A percentile compares a stretch with the other conserved stretches of the same genome.
Evolutionary conservation across 2,329 filamentous ascomycete genomes (phyloP).

Genomic region (Pseudogymnoascus sp.): DNA sequence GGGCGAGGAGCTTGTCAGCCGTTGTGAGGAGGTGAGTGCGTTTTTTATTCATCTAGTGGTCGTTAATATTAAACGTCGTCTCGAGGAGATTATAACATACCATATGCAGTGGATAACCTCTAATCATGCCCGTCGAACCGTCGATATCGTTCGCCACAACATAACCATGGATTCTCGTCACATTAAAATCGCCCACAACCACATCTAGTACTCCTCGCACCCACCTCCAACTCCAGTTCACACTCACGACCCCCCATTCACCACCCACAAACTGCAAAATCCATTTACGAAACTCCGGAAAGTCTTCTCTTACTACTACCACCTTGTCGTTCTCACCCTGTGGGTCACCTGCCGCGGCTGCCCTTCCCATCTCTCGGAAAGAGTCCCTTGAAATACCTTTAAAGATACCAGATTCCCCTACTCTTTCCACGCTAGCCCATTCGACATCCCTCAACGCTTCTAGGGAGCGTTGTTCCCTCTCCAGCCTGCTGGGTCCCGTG

Average conservation of each 20-base stretch:
- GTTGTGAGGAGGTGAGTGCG: conserved; percentile 15
- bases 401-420: conserved; percentile 23
- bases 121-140: background rate
- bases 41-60: conserved; percentile 11
- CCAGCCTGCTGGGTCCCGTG: background rate
- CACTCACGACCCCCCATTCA: background rate
- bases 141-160: background rate
- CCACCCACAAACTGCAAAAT: background rate
- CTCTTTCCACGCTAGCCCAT: conserved; percentile 19
- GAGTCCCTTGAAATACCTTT: conserved; percentile 14
- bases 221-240: conserved; percentile 18
- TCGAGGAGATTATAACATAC: conserved; percentile 4
- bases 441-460: conserved; percentile 21
- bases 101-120: background rate
- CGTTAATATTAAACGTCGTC: conserved; percentile 18
- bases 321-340: background rate
- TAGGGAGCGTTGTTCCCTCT: conserved; percentile 18
- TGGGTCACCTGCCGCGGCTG: conserved; percentile 11
- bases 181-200: background rate
- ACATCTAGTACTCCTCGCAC: conserved; percentile 16
- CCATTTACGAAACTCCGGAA: background rate
- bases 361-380: conserved; percentile 16
- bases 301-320: background rate
- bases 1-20: conserved; percentile 20
- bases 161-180: background rate